Evolutionary conservation across 495 filamentous ascomycete species (phyloP).

Genomic region (Penicillium mononematosum): DNA sequence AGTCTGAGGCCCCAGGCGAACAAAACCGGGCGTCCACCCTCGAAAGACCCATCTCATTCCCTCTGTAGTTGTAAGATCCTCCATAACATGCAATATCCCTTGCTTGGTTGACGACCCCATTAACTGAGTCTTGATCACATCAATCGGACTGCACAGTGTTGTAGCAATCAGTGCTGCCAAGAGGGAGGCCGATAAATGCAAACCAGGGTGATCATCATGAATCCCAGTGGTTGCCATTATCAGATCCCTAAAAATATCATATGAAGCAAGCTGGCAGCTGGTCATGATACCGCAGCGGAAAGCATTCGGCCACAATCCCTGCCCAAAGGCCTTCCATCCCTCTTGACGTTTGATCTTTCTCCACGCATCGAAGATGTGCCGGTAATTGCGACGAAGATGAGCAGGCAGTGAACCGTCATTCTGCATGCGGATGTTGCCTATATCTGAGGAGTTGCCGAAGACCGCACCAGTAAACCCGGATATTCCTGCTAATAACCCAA

Average conservation of each 20-base stretch:
- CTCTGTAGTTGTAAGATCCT: slow-evolving; percentile 18
- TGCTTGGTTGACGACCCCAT: slow-evolving; percentile 50
- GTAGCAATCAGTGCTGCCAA: slow-evolving; percentile 83
- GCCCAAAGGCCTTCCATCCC: slow-evolving; percentile 61
- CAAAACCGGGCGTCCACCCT: slow-evolving; percentile 88
- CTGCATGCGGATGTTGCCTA: slow-evolving; percentile 93
- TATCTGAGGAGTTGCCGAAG: slow-evolving; percentile 82
- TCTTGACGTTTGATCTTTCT: slow-evolving; percentile 74
- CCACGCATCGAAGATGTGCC: slow-evolving; percentile 76
- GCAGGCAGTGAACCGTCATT: slow-evolving; percentile 73
- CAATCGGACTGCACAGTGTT: slow-evolving; percentile 84
- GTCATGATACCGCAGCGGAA: slow-evolving; percentile 84
- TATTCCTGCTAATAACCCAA: slow-evolving; percentile 68
- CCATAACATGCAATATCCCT: slow-evolving; percentile 18
- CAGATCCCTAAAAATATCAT: slow-evolving; percentile 79
- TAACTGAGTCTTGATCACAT: slow-evolving; percentile 86
- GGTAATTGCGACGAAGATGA: slow-evolving; percentile 70
- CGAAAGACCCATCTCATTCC: slow-evolving; percentile 72
- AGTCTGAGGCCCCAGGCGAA: slow-evolving; percentile 78
- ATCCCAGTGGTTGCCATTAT: slow-evolving; percentile 11
- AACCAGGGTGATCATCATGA: slow-evolving; percentile 59
- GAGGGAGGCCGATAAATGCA: slow-evolving; percentile 76
- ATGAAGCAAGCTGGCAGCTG: slow-evolving; percentile 75
- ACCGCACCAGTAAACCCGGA: slow-evolving; percentile 82
- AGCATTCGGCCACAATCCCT: slow-evolving; percentile 81